phyloP scores from a whole-genome alignment of 2,329 filamentous ascomycete species.

The Chaetomiaceae sp. region DNA sequence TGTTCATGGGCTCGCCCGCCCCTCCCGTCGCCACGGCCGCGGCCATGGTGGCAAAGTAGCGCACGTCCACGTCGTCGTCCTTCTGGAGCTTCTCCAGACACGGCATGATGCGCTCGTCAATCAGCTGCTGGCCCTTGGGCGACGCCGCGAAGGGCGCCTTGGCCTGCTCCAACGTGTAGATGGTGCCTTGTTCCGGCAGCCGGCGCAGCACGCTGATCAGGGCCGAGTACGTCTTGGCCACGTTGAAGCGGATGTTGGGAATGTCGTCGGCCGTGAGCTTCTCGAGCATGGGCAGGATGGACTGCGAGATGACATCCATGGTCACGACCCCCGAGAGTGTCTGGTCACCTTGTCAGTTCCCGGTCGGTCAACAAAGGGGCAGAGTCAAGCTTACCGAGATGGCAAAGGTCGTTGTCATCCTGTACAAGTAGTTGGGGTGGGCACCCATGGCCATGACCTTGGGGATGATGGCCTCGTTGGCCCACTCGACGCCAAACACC shows the following conservation, averaged over 20 bases:
- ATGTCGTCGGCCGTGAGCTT: constrained; percentile 92
- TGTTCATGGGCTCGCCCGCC: constrained; percentile 54
- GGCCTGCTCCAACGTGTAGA: constrained; percentile 79
- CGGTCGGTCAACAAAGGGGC: not conserved
- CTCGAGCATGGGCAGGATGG: constrained; percentile 92
- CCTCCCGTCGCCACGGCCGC: constrained; percentile 54
- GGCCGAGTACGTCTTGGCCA: constrained; percentile 92
- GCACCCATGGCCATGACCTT: constrained; percentile 98
- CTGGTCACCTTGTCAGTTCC: constrained; percentile 42
- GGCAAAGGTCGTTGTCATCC: constrained; percentile 99
- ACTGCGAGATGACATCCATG: constrained; percentile 85
- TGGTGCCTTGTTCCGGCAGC: constrained; percentile 80
- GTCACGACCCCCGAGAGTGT: constrained; percentile 91
- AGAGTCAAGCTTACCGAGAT: constrained; percentile 67
- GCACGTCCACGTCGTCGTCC: constrained; percentile 95
- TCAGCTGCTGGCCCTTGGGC: constrained; percentile 69
- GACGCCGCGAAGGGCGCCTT: constrained; percentile 59
- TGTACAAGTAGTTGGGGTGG: constrained; percentile 97
- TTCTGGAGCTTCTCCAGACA: constrained; percentile 93
- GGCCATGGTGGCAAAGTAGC: constrained; percentile 94
- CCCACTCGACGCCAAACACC: constrained; percentile 97
- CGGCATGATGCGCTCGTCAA: constrained; percentile 80
- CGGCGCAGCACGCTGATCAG: constrained; percentile 89
- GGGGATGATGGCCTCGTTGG: constrained; percentile 91
- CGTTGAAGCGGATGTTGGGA: constrained; percentile 98